Conservation (phyloP, 1,139 yeast species). For the Taiozyma sp. region DNA sequence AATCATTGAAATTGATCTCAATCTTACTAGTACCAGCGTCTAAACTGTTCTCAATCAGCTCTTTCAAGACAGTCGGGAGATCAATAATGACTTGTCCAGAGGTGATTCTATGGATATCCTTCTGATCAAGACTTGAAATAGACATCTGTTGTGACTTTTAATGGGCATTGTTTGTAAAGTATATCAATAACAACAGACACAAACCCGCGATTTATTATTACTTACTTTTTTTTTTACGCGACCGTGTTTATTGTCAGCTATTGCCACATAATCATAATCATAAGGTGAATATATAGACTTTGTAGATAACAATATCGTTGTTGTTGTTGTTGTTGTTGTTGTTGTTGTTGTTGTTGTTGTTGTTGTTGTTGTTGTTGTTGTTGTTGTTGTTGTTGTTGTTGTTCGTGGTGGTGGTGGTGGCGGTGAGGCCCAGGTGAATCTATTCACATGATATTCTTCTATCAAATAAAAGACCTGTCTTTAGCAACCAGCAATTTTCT, state of each 20-base stretch:
- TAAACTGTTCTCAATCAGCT: slow-evolving; percentile 77
- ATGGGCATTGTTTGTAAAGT: neutral
- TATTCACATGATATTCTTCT: too few species aligned
- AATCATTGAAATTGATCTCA: slow-evolving; percentile 59
- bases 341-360: too few species aligned
- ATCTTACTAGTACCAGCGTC: slow-evolving; percentile 70
- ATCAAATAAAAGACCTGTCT: too few species aligned
- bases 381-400: too few species aligned
- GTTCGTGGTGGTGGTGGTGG: too few species aligned
- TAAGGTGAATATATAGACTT: too few species aligned
- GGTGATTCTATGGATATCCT: slow-evolving; percentile 62
- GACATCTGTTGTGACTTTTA: slow-evolving; percentile 2
- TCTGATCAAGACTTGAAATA: slow-evolving; percentile 2
- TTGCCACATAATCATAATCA: too few species aligned
- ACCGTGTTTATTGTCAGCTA: neutral
- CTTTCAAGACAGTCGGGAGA: slow-evolving; percentile 72
- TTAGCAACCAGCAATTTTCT: too few species aligned
- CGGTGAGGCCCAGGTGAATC: too few species aligned
- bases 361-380: too few species aligned
- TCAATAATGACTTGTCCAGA: slow-evolving; percentile 93
- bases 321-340: too few species aligned
- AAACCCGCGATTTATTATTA: neutral
- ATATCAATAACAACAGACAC: neutral
- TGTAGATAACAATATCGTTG: too few species aligned
- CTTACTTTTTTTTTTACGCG: neutral